A percentile compares a stretch with the other conserved stretches of the same genome.
These are phyloP conservation scores for Phanerodontia chrysosporium DNA, from an alignment of 768 basidiomycete species.

Conservation along the genomic window DNA sequence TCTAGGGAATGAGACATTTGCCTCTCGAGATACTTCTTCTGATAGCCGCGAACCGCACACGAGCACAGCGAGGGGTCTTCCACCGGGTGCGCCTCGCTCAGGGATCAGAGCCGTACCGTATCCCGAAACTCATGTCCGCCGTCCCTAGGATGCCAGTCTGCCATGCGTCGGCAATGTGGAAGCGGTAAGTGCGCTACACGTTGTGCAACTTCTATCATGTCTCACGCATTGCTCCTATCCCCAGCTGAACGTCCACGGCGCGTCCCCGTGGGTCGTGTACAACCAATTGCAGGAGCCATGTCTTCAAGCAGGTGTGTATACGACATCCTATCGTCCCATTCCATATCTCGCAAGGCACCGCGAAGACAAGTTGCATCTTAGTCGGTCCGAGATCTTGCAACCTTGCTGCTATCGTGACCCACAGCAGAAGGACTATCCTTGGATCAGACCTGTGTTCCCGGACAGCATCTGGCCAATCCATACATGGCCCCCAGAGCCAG, in stretches of 20 bases:
- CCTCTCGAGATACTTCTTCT: conserved; percentile 4
- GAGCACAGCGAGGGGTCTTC: conserved; percentile 1
- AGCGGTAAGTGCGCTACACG: neutral
- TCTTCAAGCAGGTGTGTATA: neutral
- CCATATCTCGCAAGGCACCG: neutral
- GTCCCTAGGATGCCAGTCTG: neutral
- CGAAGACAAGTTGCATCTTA: no score
- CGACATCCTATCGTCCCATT: neutral
- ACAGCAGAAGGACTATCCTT: no score
- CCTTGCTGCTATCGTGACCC: no score
- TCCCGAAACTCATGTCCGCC: neutral
- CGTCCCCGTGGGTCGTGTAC: conserved; percentile 7
- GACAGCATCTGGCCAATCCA: no score
- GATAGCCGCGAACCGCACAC: neutral
- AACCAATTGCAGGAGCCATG: conserved; percentile 3
- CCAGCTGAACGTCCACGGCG: conserved; percentile 10
- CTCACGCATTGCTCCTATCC: neutral
- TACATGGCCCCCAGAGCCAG: no score
- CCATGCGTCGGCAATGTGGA: conserved; percentile 6
- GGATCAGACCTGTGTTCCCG: no score
- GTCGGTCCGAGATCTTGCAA: no score
- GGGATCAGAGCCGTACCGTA: no score
- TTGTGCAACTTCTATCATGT: neutral
- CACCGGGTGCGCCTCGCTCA: conserved; percentile 3
- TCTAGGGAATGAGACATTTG: conserved; percentile 7